A percentile compares a stretch with the other conserved stretches of the same genome.
Conservation (phyloP, 257 asterid species). For the Ilex asprella region DNA sequence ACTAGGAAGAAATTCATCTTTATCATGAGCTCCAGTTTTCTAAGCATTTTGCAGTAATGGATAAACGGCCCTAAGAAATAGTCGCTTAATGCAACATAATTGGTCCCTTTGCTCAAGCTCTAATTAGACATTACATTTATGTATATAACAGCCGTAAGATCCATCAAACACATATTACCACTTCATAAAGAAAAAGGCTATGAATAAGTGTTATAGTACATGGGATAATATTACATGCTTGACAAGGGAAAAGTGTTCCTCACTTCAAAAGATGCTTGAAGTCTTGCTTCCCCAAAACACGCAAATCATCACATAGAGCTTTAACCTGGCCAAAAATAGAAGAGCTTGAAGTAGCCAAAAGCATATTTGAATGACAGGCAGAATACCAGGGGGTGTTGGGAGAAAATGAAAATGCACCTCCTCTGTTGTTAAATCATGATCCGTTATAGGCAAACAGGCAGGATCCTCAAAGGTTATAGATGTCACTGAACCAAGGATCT, state of each 20-base stretch:
- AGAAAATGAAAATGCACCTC: slow-evolving; percentile 39
- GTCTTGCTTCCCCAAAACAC: slow-evolving; percentile 86
- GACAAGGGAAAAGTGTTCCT: slow-evolving; percentile 12
- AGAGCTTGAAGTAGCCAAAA: neutral
- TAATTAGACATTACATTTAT: too few relatives aligned
- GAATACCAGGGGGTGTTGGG: too few relatives aligned
- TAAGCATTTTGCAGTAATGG: too few relatives aligned
- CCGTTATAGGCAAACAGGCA: slow-evolving; percentile 53
- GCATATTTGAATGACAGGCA: neutral
- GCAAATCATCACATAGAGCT: slow-evolving; percentile 79
- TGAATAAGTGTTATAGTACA: too few relatives aligned
- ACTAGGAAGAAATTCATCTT: too few relatives aligned
- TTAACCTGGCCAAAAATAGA: slow-evolving; percentile 44
- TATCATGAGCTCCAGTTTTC: too few relatives aligned
- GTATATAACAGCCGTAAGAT: too few relatives aligned
- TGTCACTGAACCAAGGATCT: slow-evolving; percentile 73
- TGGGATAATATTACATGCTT: neutral
- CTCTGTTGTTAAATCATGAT: slow-evolving; percentile 67
- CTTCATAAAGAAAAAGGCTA: too few relatives aligned
- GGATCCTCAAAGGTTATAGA: slow-evolving; percentile 64
- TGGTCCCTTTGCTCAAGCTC: too few relatives aligned
- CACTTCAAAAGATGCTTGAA: slow-evolving; percentile 82
- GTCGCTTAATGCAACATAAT: too few relatives aligned
- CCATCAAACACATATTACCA: too few relatives aligned
- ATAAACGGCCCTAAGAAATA: too few relatives aligned